A percentile compares a stretch with the other conserved stretches of the same genome.
Evolutionary conservation across 2,329 filamentous ascomycete species (phyloP).

Genomic region (Exophiala sideris): DNA sequence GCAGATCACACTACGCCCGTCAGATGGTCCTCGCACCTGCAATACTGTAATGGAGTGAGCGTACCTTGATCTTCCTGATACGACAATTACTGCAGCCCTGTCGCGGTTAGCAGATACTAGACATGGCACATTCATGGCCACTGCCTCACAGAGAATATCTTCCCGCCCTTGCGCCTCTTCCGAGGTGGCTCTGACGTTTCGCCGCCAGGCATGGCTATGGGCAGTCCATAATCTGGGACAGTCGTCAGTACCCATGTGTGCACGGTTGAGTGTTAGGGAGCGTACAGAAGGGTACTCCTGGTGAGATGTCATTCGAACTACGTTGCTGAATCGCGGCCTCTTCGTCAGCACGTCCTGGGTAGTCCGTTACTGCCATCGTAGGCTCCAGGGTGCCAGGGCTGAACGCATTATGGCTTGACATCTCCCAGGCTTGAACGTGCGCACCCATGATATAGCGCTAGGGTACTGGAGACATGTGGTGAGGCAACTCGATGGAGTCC

Average conservation of each 20-base stretch:
- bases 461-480: no score
- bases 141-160: neutral
- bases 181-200: neutral
- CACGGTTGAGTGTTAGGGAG: neutral
- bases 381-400: no score
- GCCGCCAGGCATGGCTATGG: neutral
- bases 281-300: neutral
- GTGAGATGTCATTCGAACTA: neutral
- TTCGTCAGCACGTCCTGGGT: neutral
- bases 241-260: neutral
- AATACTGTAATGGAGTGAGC: neutral
- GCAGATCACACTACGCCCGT: conserved; percentile 1
- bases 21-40: neutral
- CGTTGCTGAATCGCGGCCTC: neutral
- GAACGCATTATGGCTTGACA: no score
- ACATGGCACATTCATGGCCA: no score
- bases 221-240: neutral
- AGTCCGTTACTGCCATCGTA: neutral
- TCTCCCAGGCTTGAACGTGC: no score
- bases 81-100: conserved; percentile 5
- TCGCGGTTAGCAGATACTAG: neutral
- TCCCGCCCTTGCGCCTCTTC: neutral
- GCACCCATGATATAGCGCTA: no score
- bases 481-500: no score
- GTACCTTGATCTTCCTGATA: conserved; percentile 8